phyloP scores from a whole-genome alignment of 176 grass and related monocot species.

The Carex kokanica region DNA sequence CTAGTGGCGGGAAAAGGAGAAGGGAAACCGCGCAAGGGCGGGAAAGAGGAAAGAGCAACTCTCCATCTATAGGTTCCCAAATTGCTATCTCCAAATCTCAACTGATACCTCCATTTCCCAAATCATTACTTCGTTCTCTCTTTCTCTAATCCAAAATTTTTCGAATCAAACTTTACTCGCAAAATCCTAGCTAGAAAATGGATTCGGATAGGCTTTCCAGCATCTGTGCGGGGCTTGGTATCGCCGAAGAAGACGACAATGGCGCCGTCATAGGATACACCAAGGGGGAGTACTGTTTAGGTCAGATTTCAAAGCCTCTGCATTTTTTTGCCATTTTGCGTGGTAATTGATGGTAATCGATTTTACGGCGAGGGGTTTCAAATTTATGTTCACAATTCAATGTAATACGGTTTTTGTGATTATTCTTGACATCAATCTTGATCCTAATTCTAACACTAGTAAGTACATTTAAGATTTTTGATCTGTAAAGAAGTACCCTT shows the following conservation, averaged over 20 bases:
- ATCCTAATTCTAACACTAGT: background rate
- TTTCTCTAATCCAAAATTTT: background rate
- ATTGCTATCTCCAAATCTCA: background rate
- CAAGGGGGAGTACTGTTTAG: constrained; percentile 68
- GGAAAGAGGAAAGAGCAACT: background rate
- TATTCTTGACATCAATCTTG: background rate
- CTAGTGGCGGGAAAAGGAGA: background rate
- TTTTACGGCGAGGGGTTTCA: background rate
- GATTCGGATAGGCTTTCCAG: constrained; percentile 48
- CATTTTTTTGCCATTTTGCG: background rate
- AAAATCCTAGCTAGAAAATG: constrained; percentile 41
- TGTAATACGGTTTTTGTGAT: background rate
- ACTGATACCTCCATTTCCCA: background rate
- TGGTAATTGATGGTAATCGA: background rate
- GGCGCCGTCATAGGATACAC: constrained; percentile 54
- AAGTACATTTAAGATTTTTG: background rate
- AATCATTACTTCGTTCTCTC: background rate
- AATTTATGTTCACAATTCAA: background rate
- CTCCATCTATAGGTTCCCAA: background rate
- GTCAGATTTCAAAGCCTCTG: constrained; percentile 22
- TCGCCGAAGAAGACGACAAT: constrained; percentile 42
- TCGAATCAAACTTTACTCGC: background rate
- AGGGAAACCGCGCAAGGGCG: background rate
- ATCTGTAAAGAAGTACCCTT: background rate
- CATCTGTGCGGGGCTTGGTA: constrained; percentile 45